Base-by-base conservation (phyloP, 495 filamentous ascomycete species). In the Delitschia confertaspora region DNA sequence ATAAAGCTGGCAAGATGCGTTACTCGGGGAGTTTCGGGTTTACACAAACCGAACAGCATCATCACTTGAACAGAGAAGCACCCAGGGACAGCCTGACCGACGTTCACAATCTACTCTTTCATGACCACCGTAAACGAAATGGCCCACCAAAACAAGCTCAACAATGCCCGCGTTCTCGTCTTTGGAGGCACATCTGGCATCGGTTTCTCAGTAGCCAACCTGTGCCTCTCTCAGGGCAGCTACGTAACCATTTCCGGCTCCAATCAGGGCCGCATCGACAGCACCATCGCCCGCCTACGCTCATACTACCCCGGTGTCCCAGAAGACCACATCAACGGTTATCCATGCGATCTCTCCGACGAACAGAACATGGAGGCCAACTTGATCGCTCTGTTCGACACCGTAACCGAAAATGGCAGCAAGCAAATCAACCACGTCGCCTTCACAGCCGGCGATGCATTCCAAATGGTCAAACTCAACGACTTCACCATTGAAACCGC, bases 391-490 rank as follows among this genome's bases (percentile, higher is more conserved):
- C 63, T 80, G 6, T 69, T 82, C 42, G 30, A 63, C 1, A 58
- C 63, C 5, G 56, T 29, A 1, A 54, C 52, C 2, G 53, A 47
- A 14, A 38, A 51, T 33, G 46, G 46, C 5, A 17, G 13, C 16
- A 43, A 62, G 17, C 59, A 59, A 23, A 47, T 83, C 41, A 66
- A 83, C 59, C 80, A 83, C 49, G 65, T 83, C 20, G 70, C 78
- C 42, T 74, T 65, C 63, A 82, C 78, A 0, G 79, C 80, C 0
- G 77, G 67, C 7, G 62, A 79, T 39, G 42, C 56, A 3, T 64
- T 73, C 1, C 14, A 57, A 6, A 38, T 67, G 4, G 45, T 45
- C 1, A 53, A 56, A 6, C 26, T 77, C 2, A 13, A 57, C 4
- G 64, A 72, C 11, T 26, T 69, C 4, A 66, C 61, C 1, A 44